A percentile compares a stretch with the other conserved stretches of the same genome.
Evolutionary conservation across 306 rosid genomes (phyloP).

Genomic region (Hippophae tibetana): DNA sequence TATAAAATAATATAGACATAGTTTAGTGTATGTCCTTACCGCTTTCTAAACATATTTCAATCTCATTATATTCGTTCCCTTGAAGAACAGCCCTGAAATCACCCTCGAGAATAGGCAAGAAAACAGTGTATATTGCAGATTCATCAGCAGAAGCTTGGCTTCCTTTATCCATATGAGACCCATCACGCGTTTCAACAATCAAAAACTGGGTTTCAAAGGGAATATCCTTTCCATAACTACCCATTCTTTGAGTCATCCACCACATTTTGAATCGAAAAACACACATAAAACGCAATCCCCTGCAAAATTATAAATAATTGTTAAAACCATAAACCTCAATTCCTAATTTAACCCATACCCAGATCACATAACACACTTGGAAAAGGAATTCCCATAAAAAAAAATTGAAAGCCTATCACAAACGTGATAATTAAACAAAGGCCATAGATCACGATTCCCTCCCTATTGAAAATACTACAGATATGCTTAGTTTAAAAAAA

Average conservation of each 20-base stretch:
- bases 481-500: neutral
- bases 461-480: no score
- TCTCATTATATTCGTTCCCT: slow-evolving; percentile 68
- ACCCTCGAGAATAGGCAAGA: slow-evolving; percentile 89
- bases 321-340: neutral
- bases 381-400: neutral
- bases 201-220: slow-evolving; percentile 86
- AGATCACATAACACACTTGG: neutral
- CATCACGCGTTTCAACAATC: slow-evolving; percentile 49
- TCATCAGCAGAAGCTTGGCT: slow-evolving; percentile 23
- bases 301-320: slow-evolving; percentile 9
- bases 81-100: slow-evolving; percentile 94
- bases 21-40: slow-evolving; percentile 29
- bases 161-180: slow-evolving; percentile 34
- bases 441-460: no score
- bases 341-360: neutral
- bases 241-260: slow-evolving; percentile 99
- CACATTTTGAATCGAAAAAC: slow-evolving; percentile 81
- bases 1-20: no score
- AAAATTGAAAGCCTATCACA: neutral
- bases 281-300: slow-evolving; percentile 78
- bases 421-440: no score
- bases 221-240: slow-evolving; percentile 52
- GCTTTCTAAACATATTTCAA: slow-evolving; percentile 89
- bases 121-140: slow-evolving; percentile 47